A percentile compares a stretch with the other conserved stretches of the same genome.
Conservation (phyloP, 352 stramenopile species). For the Phytophthora tentaculata region DNA sequence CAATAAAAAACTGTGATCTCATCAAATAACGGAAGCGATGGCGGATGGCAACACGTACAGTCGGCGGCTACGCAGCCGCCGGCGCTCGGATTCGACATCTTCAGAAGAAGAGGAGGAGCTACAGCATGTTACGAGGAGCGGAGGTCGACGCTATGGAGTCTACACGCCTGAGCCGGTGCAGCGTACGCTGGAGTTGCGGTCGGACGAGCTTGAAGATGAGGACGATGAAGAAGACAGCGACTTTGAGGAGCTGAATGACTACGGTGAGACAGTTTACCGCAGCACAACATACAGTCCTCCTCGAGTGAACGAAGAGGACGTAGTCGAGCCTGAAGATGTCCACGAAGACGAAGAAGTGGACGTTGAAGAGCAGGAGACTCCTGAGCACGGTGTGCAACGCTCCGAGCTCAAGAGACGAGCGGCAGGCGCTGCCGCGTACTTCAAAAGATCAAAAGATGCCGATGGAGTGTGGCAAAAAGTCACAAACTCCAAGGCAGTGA, state of each 20-base stretch:
- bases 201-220: slow-evolving; percentile 50
- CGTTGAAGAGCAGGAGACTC: slow-evolving; percentile 30
- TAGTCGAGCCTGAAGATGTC: slow-evolving; percentile 29
- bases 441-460: slow-evolving; percentile 16
- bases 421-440: slow-evolving; percentile 40
- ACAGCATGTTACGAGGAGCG: slow-evolving; percentile 9
- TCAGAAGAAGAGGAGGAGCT: slow-evolving; percentile 26
- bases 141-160: slow-evolving; percentile 23
- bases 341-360: slow-evolving; percentile 39
- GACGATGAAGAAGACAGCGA: slow-evolving; percentile 51
- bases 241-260: slow-evolving; percentile 48
- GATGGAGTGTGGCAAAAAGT: slow-evolving; percentile 23
- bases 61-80: slow-evolving; percentile 28
- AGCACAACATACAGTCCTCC: slow-evolving; percentile 32
- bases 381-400: slow-evolving; percentile 25
- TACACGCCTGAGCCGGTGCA: slow-evolving; percentile 66
- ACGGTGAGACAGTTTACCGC: slow-evolving; percentile 32
- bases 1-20: slow-evolving; percentile 2
- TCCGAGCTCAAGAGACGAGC: slow-evolving; percentile 41
- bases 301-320: slow-evolving; percentile 32
- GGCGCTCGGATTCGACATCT: slow-evolving; percentile 32
- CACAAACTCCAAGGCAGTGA: slow-evolving; percentile 26
- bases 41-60: slow-evolving; percentile 33
- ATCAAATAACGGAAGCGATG: slow-evolving; percentile 21
- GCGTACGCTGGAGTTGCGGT: slow-evolving; percentile 59